Evolutionary conservation across 768 basidiomycete species (phyloP).

Genomic region (Auricularia sp.): DNA sequence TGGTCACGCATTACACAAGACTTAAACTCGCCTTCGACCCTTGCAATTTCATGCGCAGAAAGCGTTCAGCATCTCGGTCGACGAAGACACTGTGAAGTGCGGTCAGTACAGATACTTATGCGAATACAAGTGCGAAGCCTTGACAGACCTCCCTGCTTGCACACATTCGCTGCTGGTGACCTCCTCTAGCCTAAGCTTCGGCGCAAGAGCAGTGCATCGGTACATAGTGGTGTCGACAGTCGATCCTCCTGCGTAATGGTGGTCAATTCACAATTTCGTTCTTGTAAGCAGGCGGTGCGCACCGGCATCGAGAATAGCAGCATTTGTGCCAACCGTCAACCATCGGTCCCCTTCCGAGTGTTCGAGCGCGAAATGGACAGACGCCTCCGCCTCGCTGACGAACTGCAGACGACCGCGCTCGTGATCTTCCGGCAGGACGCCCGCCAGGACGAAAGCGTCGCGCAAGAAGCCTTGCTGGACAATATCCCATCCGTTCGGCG

Average conservation of each 20-base stretch:
- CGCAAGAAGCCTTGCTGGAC: conserved; percentile 1
- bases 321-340: not conserved
- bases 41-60: not conserved
- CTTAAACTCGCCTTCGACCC: not conserved
- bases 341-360: not conserved
- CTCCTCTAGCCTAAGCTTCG: conserved; percentile 1
- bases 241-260: not conserved
- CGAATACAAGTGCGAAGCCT: not conserved
- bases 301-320: not conserved
- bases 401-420: not conserved
- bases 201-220: not conserved
- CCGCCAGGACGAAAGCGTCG: not conserved
- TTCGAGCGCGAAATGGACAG: conserved; percentile 5
- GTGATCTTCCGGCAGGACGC: not conserved
- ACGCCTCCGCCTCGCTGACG: conserved; percentile 5
- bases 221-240: conserved; percentile 5
- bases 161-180: not conserved
- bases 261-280: no score
- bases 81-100: not conserved
- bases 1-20: not conserved
- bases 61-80: not conserved
- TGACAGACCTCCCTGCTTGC: not conserved
- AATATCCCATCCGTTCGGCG: conserved; percentile 4
- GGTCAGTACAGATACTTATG: not conserved
- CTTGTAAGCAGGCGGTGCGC: no score